phyloP scores from a whole-genome alignment of 352 stramenopile species.

The Globisporangium emineosum region DNA sequence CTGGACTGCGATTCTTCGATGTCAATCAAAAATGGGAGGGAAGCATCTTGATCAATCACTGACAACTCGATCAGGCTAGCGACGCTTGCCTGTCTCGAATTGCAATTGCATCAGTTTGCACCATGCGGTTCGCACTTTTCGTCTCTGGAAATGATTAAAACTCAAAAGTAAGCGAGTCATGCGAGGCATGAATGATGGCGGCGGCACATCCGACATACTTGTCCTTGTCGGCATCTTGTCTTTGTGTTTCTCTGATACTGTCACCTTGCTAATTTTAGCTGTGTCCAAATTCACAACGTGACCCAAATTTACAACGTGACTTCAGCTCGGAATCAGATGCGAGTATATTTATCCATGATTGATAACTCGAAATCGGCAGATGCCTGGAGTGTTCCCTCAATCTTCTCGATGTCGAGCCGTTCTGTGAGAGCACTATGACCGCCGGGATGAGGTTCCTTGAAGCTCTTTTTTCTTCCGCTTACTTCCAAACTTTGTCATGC shows the following conservation, averaged over 20 bases:
- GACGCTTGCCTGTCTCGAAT: not conserved
- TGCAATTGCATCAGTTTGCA: not conserved
- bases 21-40: not conserved
- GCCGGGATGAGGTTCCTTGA: conserved; percentile 2
- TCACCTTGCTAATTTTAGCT: conserved; percentile 11
- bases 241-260: not conserved
- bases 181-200: not conserved
- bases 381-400: not conserved
- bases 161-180: not conserved
- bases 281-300: not conserved
- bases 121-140: not conserved
- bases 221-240: not conserved
- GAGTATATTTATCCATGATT: conserved; percentile 1
- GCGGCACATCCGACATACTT: not conserved
- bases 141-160: not conserved
- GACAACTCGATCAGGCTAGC: not conserved
- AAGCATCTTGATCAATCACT: not conserved
- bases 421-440: not conserved
- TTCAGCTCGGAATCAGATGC: not conserved
- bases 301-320: no score
- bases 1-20: not conserved
- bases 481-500: conserved; percentile 63
- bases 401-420: not conserved
- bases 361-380: not conserved
- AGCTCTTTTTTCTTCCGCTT: conserved; percentile 47